A percentile compares a stretch with the other conserved stretches of the same genome.
Evolutionary conservation across 768 basidiomycete genomes (phyloP).

Genomic region (Macrolepiota fuliginosa): DNA sequence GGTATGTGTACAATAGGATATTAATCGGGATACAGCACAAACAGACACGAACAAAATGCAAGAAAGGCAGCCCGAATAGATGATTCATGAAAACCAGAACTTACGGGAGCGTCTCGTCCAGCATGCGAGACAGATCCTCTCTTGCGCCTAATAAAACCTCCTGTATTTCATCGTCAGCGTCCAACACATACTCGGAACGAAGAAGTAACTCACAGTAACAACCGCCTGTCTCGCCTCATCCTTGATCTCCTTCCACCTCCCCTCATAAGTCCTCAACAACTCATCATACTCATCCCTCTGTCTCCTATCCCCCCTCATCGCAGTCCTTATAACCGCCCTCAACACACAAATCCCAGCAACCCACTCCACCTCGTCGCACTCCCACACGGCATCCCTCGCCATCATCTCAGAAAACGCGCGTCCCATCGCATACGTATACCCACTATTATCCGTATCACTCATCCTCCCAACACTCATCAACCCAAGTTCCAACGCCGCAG

Average conservation of each 20-base stretch:
- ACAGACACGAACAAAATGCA: background rate
- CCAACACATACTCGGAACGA: background rate
- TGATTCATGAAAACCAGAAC: background rate
- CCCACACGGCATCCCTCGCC: slow-evolving; percentile 66
- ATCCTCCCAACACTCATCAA: slow-evolving; percentile 43
- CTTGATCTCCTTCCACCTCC: slow-evolving; percentile 70
- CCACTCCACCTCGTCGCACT: slow-evolving; percentile 66
- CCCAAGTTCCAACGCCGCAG: slow-evolving; percentile 58
- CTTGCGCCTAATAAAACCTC: slow-evolving; percentile 10
- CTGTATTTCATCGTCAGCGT: background rate
- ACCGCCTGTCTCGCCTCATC: slow-evolving; percentile 63
- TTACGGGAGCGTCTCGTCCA: slow-evolving; percentile 9
- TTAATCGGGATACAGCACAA: background rate
- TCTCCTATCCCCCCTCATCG: slow-evolving; percentile 42
- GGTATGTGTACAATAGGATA: slow-evolving; percentile 9
- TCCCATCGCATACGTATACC: slow-evolving; percentile 42
- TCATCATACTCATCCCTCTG: slow-evolving; percentile 55
- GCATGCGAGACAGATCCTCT: slow-evolving; percentile 11
- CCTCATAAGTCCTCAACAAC: slow-evolving; percentile 53
- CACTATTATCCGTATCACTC: slow-evolving; percentile 36
- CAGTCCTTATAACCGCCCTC: slow-evolving; percentile 54
- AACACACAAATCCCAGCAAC: slow-evolving; percentile 61
- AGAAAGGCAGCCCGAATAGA: background rate
- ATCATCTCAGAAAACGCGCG: slow-evolving; percentile 57
- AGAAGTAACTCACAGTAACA: slow-evolving; percentile 43